Conservation (phyloP, 2,329 filamentous ascomycete species). For the Ophiostoma quercus region DNA sequence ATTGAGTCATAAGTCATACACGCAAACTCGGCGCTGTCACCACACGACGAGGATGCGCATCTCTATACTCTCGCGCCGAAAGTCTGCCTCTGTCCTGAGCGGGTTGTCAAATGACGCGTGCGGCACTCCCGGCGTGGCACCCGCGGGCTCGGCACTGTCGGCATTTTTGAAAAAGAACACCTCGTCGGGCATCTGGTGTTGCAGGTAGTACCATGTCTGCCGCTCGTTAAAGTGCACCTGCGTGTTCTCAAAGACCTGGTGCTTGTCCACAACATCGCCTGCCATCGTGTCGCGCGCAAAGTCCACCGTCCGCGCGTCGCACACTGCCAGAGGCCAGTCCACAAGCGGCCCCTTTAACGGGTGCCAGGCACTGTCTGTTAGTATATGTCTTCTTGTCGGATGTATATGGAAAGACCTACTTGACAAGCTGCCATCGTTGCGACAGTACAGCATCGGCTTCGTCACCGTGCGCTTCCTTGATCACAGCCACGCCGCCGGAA, state of each 20-base stretch:
- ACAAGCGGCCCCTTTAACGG: slow-evolving; percentile 27
- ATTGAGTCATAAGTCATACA: neutral
- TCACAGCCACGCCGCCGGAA: slow-evolving; percentile 45
- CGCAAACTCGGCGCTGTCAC: neutral
- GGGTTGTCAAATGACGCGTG: slow-evolving; percentile 26
- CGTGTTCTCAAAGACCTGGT: slow-evolving; percentile 28
- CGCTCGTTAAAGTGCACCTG: slow-evolving; percentile 27
- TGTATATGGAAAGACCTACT: neutral
- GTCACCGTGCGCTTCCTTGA: slow-evolving; percentile 44
- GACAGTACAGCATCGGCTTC: neutral
- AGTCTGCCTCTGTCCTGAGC: slow-evolving; percentile 18
- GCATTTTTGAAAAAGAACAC: slow-evolving; percentile 28
- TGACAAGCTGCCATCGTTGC: neutral
- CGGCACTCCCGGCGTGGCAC: slow-evolving; percentile 24
- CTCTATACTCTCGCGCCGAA: slow-evolving; percentile 26
- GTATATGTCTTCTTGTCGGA: neutral
- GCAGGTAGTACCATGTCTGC: slow-evolving; percentile 28
- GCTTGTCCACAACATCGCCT: slow-evolving; percentile 28
- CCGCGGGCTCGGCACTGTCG: slow-evolving; percentile 21
- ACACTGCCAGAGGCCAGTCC: slow-evolving; percentile 29
- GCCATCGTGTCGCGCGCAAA: slow-evolving; percentile 28
- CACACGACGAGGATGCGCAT: slow-evolving; percentile 27
- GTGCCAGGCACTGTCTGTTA: slow-evolving; percentile 27
- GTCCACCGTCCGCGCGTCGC: slow-evolving; percentile 28
- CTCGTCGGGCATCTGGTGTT: slow-evolving; percentile 27